These are phyloP conservation scores for Petrea volubilis DNA, from an alignment of 257 asterid genomes.

Conservation along the genomic window DNA sequence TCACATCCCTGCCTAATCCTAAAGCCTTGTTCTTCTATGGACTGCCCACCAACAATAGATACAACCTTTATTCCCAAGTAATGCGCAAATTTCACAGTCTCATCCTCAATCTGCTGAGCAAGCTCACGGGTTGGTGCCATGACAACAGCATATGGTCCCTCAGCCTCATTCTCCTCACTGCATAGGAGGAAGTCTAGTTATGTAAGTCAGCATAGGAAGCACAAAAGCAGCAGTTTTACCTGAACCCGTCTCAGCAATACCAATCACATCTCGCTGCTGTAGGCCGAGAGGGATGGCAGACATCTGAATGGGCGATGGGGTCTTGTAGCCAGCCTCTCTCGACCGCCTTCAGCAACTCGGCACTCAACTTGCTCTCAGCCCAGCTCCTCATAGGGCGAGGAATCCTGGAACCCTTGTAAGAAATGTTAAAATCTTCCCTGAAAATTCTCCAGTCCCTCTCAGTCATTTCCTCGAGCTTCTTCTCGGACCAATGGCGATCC, in stretches of 20 bases:
- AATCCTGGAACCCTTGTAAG: constrained; percentile 60
- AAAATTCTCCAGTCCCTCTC: constrained; percentile 60
- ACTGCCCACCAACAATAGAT: constrained; percentile 60
- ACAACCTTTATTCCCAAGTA: constrained; percentile 58
- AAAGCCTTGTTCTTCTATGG: constrained; percentile 60
- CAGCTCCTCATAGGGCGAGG: constrained; percentile 69
- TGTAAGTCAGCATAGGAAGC: constrained; percentile 60
- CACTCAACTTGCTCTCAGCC: constrained; percentile 47
- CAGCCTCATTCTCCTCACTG: constrained; percentile 52
- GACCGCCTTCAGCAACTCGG: constrained; percentile 52
- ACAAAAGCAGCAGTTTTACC: constrained; percentile 72
- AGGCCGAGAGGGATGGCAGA: constrained; percentile 54
- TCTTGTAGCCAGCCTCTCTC: constrained; percentile 55
- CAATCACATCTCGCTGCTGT: constrained; percentile 55
- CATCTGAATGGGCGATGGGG: constrained; percentile 60
- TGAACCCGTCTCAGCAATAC: constrained; percentile 59
- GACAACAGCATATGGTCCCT: constrained; percentile 57
- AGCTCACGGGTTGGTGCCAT: constrained; percentile 59
- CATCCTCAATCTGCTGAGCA: constrained; percentile 53
- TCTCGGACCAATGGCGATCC: constrained; percentile 62
- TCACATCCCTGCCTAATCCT: constrained; percentile 60
- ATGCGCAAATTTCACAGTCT: constrained; percentile 51
- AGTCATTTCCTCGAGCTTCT: constrained; percentile 50
- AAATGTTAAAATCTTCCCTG: constrained; percentile 50
- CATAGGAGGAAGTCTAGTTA: constrained; percentile 51